A percentile compares a stretch with the other conserved stretches of the same genome.
Conservation (phyloP, 148 eudicot species). For the Polygonum maritimum region DNA sequence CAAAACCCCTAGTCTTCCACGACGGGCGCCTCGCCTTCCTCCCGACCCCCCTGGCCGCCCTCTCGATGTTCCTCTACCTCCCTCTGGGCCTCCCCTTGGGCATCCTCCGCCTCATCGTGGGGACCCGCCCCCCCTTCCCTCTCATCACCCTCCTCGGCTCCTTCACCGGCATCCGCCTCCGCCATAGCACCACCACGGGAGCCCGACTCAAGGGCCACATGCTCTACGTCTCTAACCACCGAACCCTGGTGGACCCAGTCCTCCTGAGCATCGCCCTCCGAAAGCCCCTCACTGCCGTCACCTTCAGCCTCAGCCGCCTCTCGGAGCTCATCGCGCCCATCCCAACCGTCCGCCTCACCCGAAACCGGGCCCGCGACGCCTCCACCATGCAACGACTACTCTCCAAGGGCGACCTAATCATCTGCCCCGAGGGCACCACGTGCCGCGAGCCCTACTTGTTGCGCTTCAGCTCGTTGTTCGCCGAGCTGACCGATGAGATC, state of each 20-base stretch:
- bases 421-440: conserved; percentile 83
- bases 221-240: conserved; percentile 57
- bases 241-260: conserved; percentile 76
- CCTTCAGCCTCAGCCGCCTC: conserved; percentile 68
- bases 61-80: conserved; percentile 69
- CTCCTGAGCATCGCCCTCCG: conserved; percentile 38
- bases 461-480: conserved; percentile 41
- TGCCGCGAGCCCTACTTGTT: conserved; percentile 48
- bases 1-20: conserved; percentile 80
- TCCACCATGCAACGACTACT: conserved; percentile 48
- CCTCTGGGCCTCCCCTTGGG: conserved; percentile 54
- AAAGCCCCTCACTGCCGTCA: conserved; percentile 64
- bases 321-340: conserved; percentile 68
- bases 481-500: conserved; percentile 36
- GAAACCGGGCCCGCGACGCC: conserved; percentile 54
- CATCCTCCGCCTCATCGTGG: conserved; percentile 42
- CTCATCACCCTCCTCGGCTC: conserved; percentile 30
- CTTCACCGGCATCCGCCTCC: conserved; percentile 35
- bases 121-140: conserved; percentile 44
- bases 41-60: conserved; percentile 69
- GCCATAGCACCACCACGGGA: conserved; percentile 20
- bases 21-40: conserved; percentile 84
- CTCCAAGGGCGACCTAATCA: conserved; percentile 66
- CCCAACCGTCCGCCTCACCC: conserved; percentile 56
- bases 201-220: conserved; percentile 11